phyloP scores from a whole-genome alignment of 306 rosid species.

The Delonix regia region DNA sequence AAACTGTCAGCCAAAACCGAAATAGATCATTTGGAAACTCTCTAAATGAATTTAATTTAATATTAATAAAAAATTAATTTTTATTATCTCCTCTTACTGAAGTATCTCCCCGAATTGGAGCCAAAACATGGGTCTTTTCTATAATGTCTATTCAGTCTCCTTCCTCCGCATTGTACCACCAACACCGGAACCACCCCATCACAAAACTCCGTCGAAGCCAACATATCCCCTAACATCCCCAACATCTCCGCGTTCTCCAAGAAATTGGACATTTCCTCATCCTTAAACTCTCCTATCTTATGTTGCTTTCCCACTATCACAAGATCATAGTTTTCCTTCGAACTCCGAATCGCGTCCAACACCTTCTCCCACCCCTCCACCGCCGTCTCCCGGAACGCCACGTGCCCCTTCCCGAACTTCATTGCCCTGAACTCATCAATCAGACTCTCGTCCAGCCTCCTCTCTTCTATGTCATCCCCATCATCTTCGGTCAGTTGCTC shows the following conservation, averaged over 20 bases:
- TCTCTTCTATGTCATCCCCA: not conserved
- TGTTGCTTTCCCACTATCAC: slow-evolving; percentile 38
- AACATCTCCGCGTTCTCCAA: slow-evolving; percentile 39
- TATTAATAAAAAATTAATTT: no score
- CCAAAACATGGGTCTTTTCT: no score
- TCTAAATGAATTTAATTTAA: no score
- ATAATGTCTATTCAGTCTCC: no score
- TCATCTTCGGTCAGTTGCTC: not conserved
- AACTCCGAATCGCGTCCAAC: not conserved
- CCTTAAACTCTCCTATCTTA: not conserved
- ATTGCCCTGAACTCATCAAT: slow-evolving; percentile 36
- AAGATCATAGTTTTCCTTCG: slow-evolving; percentile 27
- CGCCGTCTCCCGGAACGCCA: slow-evolving; percentile 18
- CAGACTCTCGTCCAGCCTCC: slow-evolving; percentile 30
- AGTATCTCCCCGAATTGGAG: no score
- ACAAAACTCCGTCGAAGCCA: slow-evolving; percentile 41
- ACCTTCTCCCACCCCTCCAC: slow-evolving; percentile 22
- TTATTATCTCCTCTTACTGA: no score
- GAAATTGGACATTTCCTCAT: slow-evolving; percentile 32
- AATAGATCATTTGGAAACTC: no score
- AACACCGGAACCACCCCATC: slow-evolving; percentile 36
- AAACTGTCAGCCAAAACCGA: no score
- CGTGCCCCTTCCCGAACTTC: not conserved
- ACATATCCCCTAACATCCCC: slow-evolving; percentile 43
- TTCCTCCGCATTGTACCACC: slow-evolving; percentile 31